Percentiles rank a stretch among this genome's conserved stretches.
These are phyloP conservation scores for Clathrus columnatus DNA, from an alignment of 768 basidiomycete species.

Conservation along the genomic window DNA sequence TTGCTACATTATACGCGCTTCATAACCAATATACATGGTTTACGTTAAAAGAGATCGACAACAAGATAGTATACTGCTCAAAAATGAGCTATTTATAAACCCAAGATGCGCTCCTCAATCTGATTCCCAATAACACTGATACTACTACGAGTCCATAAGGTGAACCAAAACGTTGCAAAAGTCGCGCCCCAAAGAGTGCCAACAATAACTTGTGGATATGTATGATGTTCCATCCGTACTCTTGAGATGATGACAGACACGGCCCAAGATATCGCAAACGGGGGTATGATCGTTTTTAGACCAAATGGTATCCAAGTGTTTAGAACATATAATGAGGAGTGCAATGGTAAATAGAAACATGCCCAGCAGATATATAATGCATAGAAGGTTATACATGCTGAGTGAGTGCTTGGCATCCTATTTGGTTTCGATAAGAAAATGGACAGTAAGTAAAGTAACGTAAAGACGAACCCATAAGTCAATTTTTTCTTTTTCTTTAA, in stretches of 20 bases:
- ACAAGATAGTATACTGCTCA: no score
- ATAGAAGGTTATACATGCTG: constrained; percentile 58
- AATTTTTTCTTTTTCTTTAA: constrained; percentile 31
- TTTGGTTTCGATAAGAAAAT: not conserved
- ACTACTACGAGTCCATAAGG: constrained; percentile 36
- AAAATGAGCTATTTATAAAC: no score
- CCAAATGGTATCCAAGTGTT: constrained; percentile 26
- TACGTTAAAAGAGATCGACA: no score
- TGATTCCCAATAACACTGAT: not conserved
- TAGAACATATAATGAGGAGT: constrained; percentile 36
- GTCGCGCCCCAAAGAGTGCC: constrained; percentile 48
- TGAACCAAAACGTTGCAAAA: constrained; percentile 50
- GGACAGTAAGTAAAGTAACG: not conserved
- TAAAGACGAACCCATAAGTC: constrained; percentile 53
- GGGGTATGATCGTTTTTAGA: constrained; percentile 23
- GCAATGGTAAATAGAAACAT: constrained; percentile 48
- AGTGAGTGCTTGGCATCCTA: constrained; percentile 83
- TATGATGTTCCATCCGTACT: constrained; percentile 72
- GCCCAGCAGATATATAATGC: constrained; percentile 53
- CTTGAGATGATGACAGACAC: constrained; percentile 50
- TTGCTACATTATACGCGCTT: no score
- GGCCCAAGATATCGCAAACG: constrained; percentile 49
- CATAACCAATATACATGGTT: no score
- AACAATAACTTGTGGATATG: constrained; percentile 54
- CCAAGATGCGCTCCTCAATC: no score